A percentile compares a stretch with the other conserved stretches of the same genome.
These are phyloP conservation scores for Claviceps sp. DNA, from an alignment of 2,329 filamentous ascomycete species.

Conservation along the genomic window DNA sequence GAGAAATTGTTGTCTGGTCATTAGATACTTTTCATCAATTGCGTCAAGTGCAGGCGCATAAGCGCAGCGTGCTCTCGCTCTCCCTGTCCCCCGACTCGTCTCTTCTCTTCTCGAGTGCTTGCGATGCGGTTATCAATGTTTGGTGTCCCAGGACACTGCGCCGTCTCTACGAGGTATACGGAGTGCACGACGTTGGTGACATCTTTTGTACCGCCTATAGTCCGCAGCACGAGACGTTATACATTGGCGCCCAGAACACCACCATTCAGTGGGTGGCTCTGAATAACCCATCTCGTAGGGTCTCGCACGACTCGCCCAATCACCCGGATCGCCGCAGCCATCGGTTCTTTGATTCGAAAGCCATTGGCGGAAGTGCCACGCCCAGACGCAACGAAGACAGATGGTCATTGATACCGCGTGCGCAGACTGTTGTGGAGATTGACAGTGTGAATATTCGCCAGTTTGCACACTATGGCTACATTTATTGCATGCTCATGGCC, in stretches of 20 bases:
- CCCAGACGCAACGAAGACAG: conserved; percentile 54
- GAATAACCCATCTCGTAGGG: conserved; percentile 46
- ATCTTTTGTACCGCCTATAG: conserved; percentile 94
- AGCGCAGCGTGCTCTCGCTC: conserved; percentile 78
- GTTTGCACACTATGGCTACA: conserved; percentile 90
- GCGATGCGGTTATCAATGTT: conserved; percentile 86
- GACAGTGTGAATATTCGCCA: conserved; percentile 67
- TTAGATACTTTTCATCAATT: conserved; percentile 76
- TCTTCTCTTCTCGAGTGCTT: conserved; percentile 81
- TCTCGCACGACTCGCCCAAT: conserved; percentile 46
- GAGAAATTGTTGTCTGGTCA: conserved; percentile 86
- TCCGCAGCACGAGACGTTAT: conserved; percentile 62
- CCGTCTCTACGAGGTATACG: conserved; percentile 80
- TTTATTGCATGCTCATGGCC: conserved; percentile 89
- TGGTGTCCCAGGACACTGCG: conserved; percentile 71
- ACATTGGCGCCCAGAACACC: conserved; percentile 87
- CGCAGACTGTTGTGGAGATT: conserved; percentile 58
- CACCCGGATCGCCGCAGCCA: conserved; percentile 70
- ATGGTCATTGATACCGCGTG: conserved; percentile 39
- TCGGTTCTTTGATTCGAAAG: conserved; percentile 84
- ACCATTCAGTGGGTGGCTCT: conserved; percentile 87
- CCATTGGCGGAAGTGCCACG: conserved; percentile 68
- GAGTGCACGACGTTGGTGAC: conserved; percentile 86
- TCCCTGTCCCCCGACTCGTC: conserved; percentile 62
- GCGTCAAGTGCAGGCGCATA: conserved; percentile 71